Evolutionary conservation across 2,329 filamentous ascomycete genomes (phyloP), one percentile per base, ranked within the genome.

Genomic region (Periconia sp.): DNA sequence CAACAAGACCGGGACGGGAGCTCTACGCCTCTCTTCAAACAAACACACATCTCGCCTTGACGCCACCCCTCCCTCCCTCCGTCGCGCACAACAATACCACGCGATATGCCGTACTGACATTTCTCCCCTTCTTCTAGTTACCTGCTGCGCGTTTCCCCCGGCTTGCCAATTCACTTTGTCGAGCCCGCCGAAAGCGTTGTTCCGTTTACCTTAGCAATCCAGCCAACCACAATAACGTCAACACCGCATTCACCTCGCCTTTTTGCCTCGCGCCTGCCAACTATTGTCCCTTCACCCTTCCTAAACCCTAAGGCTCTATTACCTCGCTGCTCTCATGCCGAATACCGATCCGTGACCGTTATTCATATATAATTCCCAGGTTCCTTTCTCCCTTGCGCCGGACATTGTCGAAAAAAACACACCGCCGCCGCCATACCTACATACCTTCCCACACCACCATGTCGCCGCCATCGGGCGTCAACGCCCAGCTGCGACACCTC

Each of bases 401-500:
- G 37, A 40, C 50, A 40, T 54, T 45, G 47, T 52, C 46, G 43
- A 50, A 47, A 54, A 37, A 37, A 37, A 55, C 56, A 54, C 35
- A 50, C 54, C 47, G 51, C 60, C 44, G 47, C 53, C 48, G 58
- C 61, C 57, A 56, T 46, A 58, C 61, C 58, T 57, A 62, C 56
- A n/a, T n/a, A n/a, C n/a, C n/a, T n/a, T n/a, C 23, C 23, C 8
- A 27, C 23, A 3, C 3, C 23, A 52, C 61, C 66, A 87, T 86
- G 84, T 80, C 83, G 52, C 81, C 82, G 43, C 81, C 78, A 43
- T 73, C 81, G 45, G 78, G 84, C 67, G 79, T 85, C 56, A 80
- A 81, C 51, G 76, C 77, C 61, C 85, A 88, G 72, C 78, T 88
- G 65, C 80, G 85, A 66, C 83, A 87, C 64, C 78, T 87, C 46